These are phyloP conservation scores for Coemansia aciculifera DNA, from an alignment of 192 early-diverging fungal genomes.

Conservation along the genomic window DNA sequence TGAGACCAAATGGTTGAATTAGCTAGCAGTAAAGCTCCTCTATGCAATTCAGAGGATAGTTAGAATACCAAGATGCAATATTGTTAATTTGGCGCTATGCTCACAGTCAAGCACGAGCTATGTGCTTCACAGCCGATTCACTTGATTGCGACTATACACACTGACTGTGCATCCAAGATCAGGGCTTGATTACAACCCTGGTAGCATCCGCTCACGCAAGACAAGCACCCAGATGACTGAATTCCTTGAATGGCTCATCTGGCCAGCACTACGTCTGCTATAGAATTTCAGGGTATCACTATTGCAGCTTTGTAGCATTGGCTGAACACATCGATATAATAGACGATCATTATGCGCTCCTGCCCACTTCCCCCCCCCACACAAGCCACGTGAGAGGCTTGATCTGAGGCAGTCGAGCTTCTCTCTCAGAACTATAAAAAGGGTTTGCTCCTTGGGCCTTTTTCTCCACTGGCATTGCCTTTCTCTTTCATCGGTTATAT, in stretches of 20 bases:
- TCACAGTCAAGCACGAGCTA: too few species aligned
- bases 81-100: too few species aligned
- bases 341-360: neutral
- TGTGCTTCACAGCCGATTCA: too few species aligned
- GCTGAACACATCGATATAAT: neutral
- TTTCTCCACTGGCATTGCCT: neutral
- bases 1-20: too few species aligned
- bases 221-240: neutral
- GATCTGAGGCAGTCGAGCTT: neutral
- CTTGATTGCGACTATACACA: too few species aligned
- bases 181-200: neutral
- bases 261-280: neutral
- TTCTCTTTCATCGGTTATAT: neutral
- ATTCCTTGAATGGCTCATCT: neutral
- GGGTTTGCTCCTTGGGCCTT: neutral
- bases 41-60: too few species aligned
- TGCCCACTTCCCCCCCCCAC: neutral
- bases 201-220: neutral
- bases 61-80: too few species aligned
- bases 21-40: too few species aligned
- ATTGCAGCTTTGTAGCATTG: neutral
- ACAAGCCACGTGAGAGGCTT: constrained; percentile 2
- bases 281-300: neutral
- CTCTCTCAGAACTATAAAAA: neutral
- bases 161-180: neutral